Evolutionary conservation across 495 filamentous ascomycete species (phyloP), one percentile per base, ranked within the genome.

Genomic region (Sabuloglossum arenarium): DNA sequence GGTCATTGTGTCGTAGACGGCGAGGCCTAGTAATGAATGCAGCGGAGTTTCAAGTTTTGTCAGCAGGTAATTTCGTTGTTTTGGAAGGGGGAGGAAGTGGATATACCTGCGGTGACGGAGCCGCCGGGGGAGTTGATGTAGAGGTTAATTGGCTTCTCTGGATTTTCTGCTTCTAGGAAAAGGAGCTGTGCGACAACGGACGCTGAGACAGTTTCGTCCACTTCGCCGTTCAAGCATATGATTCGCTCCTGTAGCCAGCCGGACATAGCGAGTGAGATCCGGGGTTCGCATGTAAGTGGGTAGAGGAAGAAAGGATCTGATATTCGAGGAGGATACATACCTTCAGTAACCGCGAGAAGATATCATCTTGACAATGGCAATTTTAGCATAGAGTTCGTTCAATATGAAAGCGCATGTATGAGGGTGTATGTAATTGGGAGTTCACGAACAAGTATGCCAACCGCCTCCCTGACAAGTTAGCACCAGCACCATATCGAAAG

Each of bases 1-100:
- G 58, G 82, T 81, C 90, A 98, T 98, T 52, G 93, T 97, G 68
- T 98, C 91, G 73, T 98, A 98, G 65, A 98, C 96, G 49, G 91
- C 89, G 29, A 98, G 76, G 6, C 91, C 85, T 70, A 63, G 46
- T 2, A 49, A 30, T 25, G 16, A 19, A 25, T 10, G 28, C 12
- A 23, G 30, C 3, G 39, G 50, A 23, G 34, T 55, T 1, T 49
- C 10, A 27, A 50, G 21, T 11, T 45, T 12, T 14, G 39, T 43
- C 21, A 43, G 39, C 34, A 12, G 3, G n/a, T 6, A 10, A 1
- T 16, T 21, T 43, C 19, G 39, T n/a, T n/a, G n/a, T 19, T 21
- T 23, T 43, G 12, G 23, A 32, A 28, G 43, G 14, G 24, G 57
- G 16, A 21, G 32, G 39, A 24, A 28, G 29, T 31, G 25, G 19